Evolutionary conservation across 129 eudicot genomes (phyloP).

Genomic region (Helianthus tuberosus): DNA sequence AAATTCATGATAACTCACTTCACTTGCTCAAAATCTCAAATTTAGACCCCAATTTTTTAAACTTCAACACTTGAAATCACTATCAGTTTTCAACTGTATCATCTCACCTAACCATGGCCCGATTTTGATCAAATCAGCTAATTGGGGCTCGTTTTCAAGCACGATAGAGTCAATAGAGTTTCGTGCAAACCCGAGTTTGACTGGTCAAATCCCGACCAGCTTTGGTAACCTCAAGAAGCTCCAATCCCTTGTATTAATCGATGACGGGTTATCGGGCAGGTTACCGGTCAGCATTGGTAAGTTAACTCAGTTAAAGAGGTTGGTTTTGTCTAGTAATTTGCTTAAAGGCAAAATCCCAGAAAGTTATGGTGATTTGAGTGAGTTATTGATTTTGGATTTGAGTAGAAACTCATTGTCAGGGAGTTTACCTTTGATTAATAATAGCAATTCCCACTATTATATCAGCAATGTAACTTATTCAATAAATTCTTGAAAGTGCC

Average conservation of each 20-base stretch:
- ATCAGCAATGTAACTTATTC: too few relatives aligned
- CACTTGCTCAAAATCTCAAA: constrained; percentile 53
- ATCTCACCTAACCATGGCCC: constrained; percentile 41
- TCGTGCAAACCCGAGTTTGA: constrained; percentile 65
- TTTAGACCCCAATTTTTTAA: constrained; percentile 60
- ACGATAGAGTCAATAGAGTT: too few relatives aligned
- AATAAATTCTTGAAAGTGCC: too few relatives aligned
- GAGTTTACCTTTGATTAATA: constrained; percentile 44
- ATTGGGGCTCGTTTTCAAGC: constrained; percentile 57
- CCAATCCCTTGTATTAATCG: constrained; percentile 66
- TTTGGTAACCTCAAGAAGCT: constrained; percentile 71
- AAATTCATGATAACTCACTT: constrained; percentile 77
- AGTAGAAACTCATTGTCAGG: constrained; percentile 75
- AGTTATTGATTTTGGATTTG: constrained; percentile 73
- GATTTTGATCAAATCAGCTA: constrained; percentile 42
- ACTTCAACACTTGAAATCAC: constrained; percentile 62
- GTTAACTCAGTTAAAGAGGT: constrained; percentile 47
- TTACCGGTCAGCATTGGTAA: constrained; percentile 54
- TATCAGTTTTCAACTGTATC: constrained; percentile 78
- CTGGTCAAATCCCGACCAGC: constrained; percentile 51
- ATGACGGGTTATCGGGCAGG: constrained; percentile 59
- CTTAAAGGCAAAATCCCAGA: constrained; percentile 58
- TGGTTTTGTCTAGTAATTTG: constrained; percentile 60
- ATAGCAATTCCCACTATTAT: too few relatives aligned
- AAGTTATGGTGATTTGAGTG: too few relatives aligned